phyloP scores from a whole-genome alignment of 305 asterid genomes.

The Salvia sclarea region DNA sequence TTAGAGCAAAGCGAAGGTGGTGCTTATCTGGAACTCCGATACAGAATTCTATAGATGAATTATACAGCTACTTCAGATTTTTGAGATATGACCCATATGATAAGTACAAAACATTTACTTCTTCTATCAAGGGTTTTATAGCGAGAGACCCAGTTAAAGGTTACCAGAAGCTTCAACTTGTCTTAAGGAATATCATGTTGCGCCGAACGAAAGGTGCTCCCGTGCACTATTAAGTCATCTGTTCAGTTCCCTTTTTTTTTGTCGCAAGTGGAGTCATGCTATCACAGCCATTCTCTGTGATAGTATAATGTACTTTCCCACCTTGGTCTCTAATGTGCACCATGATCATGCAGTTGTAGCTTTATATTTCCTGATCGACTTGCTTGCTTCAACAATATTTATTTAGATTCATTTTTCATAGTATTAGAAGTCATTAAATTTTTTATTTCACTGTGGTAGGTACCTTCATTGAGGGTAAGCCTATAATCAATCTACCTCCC shows the following conservation, averaged over 20 bases:
- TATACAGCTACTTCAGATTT: constrained; percentile 96
- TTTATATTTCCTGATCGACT: constrained; percentile 5
- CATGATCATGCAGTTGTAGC: neutral
- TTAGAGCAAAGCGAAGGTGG: constrained; percentile 96
- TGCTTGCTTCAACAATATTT: constrained; percentile 1
- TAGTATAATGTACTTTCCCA: neutral
- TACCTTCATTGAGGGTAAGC: constrained; percentile 65
- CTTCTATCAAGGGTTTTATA: constrained; percentile 65
- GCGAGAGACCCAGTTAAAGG: constrained; percentile 73
- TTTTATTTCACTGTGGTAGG: constrained; percentile 46
- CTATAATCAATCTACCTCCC: constrained; percentile 82
- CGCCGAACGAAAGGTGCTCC: constrained; percentile 94
- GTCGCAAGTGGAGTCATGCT: neutral
- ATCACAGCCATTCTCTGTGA: neutral
- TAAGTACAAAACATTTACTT: constrained; percentile 63
- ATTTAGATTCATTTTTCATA: constrained; percentile 29
- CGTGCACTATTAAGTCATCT: constrained; percentile 25
- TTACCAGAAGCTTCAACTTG: constrained; percentile 80
- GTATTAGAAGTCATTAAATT: constrained; percentile 30
- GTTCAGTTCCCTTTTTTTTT: neutral
- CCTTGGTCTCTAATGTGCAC: constrained; percentile 4
- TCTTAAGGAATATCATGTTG: constrained; percentile 80
- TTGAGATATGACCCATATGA: constrained; percentile 90
- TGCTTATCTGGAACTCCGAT: constrained; percentile 99
- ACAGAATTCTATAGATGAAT: constrained; percentile 90